Evolutionary conservation across 169 alveolate genomes (phyloP).

Genomic region (Cryptosporidium parvum): DNA sequence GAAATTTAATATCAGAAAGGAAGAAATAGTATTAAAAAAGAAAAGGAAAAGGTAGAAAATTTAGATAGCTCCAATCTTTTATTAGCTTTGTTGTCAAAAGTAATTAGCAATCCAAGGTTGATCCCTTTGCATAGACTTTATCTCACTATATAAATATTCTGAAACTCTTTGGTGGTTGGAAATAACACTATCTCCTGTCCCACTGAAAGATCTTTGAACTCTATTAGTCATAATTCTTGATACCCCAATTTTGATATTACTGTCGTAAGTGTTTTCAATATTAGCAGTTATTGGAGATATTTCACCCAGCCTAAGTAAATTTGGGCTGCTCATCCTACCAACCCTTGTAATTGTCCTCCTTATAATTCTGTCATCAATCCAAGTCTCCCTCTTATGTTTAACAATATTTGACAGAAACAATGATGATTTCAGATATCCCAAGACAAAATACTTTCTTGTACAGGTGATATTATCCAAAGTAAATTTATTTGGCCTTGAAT

Average conservation of each 20-base stretch:
- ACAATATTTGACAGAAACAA: neutral
- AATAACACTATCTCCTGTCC: neutral
- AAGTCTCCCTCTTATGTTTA: neutral
- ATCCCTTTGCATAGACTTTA: neutral
- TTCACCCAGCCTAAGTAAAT: neutral
- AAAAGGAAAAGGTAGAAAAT: too few species aligned
- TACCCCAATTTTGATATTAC: neutral
- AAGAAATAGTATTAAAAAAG: too few species aligned
- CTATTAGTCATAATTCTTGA: neutral
- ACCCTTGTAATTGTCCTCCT: constrained; percentile 5
- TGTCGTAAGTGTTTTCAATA: neutral
- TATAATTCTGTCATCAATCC: constrained; percentile 42
- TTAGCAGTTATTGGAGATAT: neutral
- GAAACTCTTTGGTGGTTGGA: neutral
- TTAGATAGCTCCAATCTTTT: neutral
- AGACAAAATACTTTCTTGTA: constrained; percentile 16
- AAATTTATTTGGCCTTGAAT: neutral
- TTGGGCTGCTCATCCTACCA: neutral
- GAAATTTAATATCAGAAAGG: too few species aligned
- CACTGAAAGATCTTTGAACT: neutral
- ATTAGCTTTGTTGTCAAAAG: neutral
- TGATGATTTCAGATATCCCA: constrained; percentile 26
- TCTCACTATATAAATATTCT: neutral
- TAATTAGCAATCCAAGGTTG: neutral
- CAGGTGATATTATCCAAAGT: neutral